Base-by-base conservation (phyloP, 75 land plant species). In the Pinus tabuliformis region DNA sequence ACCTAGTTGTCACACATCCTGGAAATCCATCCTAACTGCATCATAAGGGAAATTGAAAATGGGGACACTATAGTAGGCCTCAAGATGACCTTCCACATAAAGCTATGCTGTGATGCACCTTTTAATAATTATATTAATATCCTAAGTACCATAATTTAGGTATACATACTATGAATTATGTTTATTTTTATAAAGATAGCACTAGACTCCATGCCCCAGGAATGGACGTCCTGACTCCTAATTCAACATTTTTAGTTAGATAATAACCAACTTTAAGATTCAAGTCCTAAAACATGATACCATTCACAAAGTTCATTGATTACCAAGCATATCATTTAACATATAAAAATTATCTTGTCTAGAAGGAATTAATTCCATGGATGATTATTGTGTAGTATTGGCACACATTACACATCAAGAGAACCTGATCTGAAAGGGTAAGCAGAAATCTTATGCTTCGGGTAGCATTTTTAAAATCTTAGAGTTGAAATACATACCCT, bases 401-500 rank as follows among this genome's bases (percentile, higher is more conserved):
- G 49, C 45, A 68, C 72, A 42, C 9, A 68, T 68, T 7, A 68
- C 39, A 45, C 3, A 8, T 42, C 3, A 42, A 37, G 20, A 14
- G 39, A 2, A 63, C 66, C 66, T 63, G 4, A 30, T 36, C 64
- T 62, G 6, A 63, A 4, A 6, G 5, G 9, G 37, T 6, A 33
- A 14, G 39, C 39, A 24, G 64, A 62, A 62, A 62, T 28, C 24
- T 62, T 22, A 62, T 24, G 28, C 37, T 63, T 33, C 14, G 33
- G 66, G 5, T 14, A 3, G 18, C 16, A 33, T 28, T 14, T 18
- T 63, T 61, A 42, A 3, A 42, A 1, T 20, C 42, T 8, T 9
- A 49, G 54, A 49, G 36, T 33, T 59, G 3, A 73, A 56, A 17
- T 52, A 79, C 80, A 74, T 84, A 97, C 99, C 87, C 94, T 80